These are phyloP conservation scores for Dactylellina parvicollis DNA, from an alignment of 2,329 filamentous ascomycete species.

Conservation along the genomic window DNA sequence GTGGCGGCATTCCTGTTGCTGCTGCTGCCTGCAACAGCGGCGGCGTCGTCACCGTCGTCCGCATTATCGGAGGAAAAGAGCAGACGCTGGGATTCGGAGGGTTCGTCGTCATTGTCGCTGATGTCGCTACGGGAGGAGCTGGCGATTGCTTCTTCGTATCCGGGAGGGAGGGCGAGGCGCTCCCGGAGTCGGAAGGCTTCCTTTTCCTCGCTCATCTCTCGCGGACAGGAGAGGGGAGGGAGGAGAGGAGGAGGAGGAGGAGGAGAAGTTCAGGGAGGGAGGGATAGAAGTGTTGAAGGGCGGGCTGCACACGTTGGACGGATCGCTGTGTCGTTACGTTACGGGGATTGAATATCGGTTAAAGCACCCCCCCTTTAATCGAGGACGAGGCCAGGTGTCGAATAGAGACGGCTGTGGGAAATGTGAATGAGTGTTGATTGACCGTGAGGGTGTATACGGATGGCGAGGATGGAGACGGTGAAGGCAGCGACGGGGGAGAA, in stretches of 20 bases:
- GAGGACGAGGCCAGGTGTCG: too few relatives aligned
- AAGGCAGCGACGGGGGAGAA: too few relatives aligned
- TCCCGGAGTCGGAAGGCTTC: slow-evolving; percentile 53
- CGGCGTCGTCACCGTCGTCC: slow-evolving; percentile 10
- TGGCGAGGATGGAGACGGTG: too few relatives aligned
- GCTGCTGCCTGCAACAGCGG: slow-evolving; percentile 10
- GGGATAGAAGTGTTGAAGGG: neutral
- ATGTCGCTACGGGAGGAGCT: slow-evolving; percentile 44
- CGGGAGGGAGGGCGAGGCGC: slow-evolving; percentile 50
- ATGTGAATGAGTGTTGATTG: too few relatives aligned
- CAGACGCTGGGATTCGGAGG: slow-evolving; percentile 41
- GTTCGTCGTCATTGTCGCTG: slow-evolving; percentile 52
- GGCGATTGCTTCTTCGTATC: slow-evolving; percentile 51
- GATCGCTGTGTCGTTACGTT: neutral
- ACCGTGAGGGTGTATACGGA: too few relatives aligned
- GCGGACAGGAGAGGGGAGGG: neutral
- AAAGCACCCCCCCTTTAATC: too few relatives aligned
- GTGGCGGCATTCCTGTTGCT: slow-evolving; percentile 2
- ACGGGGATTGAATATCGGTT: too few relatives aligned
- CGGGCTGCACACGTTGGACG: too few relatives aligned
- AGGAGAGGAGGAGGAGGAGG: neutral
- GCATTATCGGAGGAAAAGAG: slow-evolving; percentile 45
- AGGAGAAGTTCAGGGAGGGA: neutral
- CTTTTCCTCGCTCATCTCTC: slow-evolving; percentile 53
- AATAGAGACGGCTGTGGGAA: too few relatives aligned